Percentiles rank a stretch among this genome's conserved stretches.
These are phyloP conservation scores for Podospora australis DNA, from an alignment of 495 filamentous ascomycete genomes.

Conservation along the genomic window DNA sequence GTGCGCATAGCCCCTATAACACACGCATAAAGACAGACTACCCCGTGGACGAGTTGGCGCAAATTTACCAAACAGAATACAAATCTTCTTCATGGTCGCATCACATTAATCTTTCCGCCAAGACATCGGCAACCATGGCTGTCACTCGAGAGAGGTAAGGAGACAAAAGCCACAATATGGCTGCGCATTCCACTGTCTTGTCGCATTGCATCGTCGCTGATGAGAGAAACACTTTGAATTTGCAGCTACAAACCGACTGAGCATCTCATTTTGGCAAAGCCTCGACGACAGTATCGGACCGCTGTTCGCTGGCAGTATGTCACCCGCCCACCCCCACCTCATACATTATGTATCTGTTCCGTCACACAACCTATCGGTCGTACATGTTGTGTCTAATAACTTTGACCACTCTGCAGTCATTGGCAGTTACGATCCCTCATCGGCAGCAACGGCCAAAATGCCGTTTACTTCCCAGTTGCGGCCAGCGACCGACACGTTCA, in stretches of 20 bases:
- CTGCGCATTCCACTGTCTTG: background rate
- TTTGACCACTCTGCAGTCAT: conserved; percentile 51
- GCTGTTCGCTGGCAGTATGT: conserved; percentile 64
- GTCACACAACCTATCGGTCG: conserved; percentile 3
- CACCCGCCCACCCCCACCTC: conserved; percentile 26
- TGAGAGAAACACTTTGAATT: background rate
- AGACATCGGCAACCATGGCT: conserved; percentile 38
- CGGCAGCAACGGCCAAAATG: conserved; percentile 65
- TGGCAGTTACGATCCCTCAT: conserved; percentile 89
- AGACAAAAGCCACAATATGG: background rate
- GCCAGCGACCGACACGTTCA: conserved; percentile 40
- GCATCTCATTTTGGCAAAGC: conserved; percentile 54
- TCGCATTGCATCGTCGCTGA: background rate
- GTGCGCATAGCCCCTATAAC: no score
- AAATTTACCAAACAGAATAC: background rate
- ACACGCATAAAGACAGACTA: no score
- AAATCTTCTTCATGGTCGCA: conserved; percentile 22
- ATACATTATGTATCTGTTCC: background rate
- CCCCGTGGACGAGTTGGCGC: background rate
- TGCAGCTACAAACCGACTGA: conserved; percentile 41
- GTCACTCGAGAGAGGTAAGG: conserved; percentile 47
- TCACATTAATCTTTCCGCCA: conserved; percentile 19
- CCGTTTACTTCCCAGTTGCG: conserved; percentile 76
- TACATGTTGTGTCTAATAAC: conserved; percentile 10
- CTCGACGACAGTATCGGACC: conserved; percentile 68